A percentile compares a stretch with the other conserved stretches of the same genome.
phyloP scores from a whole-genome alignment of 352 stramenopile species.

The Peronospora destructor region DNA sequence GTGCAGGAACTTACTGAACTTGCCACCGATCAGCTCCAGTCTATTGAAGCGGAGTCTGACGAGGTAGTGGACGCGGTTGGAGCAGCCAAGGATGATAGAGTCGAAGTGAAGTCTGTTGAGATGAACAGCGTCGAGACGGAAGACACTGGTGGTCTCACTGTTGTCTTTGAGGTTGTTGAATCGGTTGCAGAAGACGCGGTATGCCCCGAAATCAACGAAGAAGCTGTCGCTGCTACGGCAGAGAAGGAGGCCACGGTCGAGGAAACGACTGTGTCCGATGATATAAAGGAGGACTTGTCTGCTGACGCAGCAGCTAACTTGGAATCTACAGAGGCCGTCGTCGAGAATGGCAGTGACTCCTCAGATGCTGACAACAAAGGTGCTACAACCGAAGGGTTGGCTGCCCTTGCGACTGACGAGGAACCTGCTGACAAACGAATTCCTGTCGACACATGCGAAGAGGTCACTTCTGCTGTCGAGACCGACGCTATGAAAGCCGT shows the following conservation, averaged over 20 bases:
- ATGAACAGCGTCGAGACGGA: background rate
- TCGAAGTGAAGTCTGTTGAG: background rate
- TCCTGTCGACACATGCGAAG: background rate
- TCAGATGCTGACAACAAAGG: background rate
- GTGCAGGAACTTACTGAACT: background rate
- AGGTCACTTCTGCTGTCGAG: background rate
- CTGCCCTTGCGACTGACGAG: background rate
- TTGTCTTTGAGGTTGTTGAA: background rate
- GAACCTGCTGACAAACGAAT: constrained; percentile 1
- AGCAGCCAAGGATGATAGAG: background rate
- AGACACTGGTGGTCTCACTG: background rate
- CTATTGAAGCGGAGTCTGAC: background rate
- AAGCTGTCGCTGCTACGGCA: background rate
- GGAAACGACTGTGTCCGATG: background rate
- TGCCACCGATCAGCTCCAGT: background rate
- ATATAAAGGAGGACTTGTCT: background rate
- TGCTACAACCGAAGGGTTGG: background rate
- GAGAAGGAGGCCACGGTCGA: background rate
- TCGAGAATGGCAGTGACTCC: background rate
- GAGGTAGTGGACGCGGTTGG: background rate
- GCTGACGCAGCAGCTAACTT: background rate
- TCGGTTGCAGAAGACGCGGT: background rate
- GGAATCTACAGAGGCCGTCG: background rate
- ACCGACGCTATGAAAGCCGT: background rate
- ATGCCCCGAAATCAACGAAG: background rate